Evolutionary conservation across 768 basidiomycete genomes (phyloP), one percentile per base, ranked within the genome.

Genomic region (Hericium rajendrae): DNA sequence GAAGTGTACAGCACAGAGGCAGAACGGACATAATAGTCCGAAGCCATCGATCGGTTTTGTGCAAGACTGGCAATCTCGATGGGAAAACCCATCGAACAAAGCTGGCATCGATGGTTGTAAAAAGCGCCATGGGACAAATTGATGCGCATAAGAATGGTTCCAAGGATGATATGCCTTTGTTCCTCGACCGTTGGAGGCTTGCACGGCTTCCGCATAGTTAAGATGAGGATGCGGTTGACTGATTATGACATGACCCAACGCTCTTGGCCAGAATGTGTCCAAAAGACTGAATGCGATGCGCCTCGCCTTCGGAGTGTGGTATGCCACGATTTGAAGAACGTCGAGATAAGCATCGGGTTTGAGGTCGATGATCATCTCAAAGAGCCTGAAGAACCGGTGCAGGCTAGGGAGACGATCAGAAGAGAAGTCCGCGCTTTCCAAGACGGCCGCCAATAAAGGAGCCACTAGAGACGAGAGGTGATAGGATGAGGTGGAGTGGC

Each of bases 291-390:
- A 68, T 10, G 87, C 88, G 22, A 72, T 67, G 48, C 76, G 74
- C 26, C 86, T 74, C 22, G 84, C 76, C 54, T 68, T 74, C 6
- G 78, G 67, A 3, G 82, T 76, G 54, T 84, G 81, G 66, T 86
- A 85, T 12, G 88, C 88, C 28, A 84, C 72, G 37, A 90, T 76
- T 59, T 88, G 82, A 10, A 94, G 75, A 1, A 89, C 56, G 68
- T 92, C 90, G 46, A 82, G 73, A 65, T 85, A 84, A 3, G 80
- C 74, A 67, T 92, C 89, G 0, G 78, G 74, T 65, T 91, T 92
- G 37, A 74, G 70, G 24, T 69, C 71, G 15, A 82, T 68, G 26
- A 91, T 74, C 16, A 78, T 67, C 24, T 73, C 69, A 28, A 91
- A 65, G 13, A 91, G 70, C 12, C 76, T 75, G 60, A 77, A 75